phyloP scores from a whole-genome alignment of 805 yeast species.

The Candida endomychidarum region DNA sequence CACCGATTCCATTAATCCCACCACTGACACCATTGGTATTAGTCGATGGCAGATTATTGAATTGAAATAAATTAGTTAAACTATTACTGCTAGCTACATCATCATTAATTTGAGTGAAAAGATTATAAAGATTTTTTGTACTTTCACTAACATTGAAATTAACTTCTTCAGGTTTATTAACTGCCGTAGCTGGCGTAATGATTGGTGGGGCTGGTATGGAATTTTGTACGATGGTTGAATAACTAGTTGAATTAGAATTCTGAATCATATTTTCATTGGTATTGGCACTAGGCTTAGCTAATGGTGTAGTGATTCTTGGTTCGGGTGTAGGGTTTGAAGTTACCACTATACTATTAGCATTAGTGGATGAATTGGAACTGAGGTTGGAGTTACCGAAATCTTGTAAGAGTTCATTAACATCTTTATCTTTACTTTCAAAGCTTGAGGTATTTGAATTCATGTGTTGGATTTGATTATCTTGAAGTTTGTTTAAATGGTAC shows the following conservation, averaged over 20 bases:
- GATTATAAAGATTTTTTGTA: slow-evolving; percentile 29
- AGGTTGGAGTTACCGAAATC: slow-evolving; percentile 18
- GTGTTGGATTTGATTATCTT: slow-evolving; percentile 10
- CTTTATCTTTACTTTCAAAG: slow-evolving; percentile 13
- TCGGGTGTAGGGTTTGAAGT: slow-evolving; percentile 16
- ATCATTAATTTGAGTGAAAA: slow-evolving; percentile 28
- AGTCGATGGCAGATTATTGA: slow-evolving; percentile 13
- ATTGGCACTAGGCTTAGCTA: neutral
- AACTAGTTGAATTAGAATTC: slow-evolving; percentile 14
- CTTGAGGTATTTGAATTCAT: slow-evolving; percentile 7
- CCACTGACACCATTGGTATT: slow-evolving; percentile 1
- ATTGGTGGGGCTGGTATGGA: slow-evolving; percentile 16
- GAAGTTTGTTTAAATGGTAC: slow-evolving; percentile 14
- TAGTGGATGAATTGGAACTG: slow-evolving; percentile 16
- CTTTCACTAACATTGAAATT: slow-evolving; percentile 25
- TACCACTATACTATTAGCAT: slow-evolving; percentile 13
- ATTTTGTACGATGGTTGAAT: slow-evolving; percentile 14
- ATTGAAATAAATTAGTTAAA: slow-evolving; percentile 27
- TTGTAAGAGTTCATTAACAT: slow-evolving; percentile 13
- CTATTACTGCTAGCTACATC: slow-evolving; percentile 20
- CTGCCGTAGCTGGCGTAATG: slow-evolving; percentile 10
- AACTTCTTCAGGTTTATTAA: slow-evolving; percentile 14
- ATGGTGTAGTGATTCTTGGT: slow-evolving; percentile 9
- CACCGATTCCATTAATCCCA: slow-evolving; percentile 3
- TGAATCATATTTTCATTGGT: slow-evolving; percentile 2